Conservation (phyloP, 257 asterid genomes). For the Solanum medicagineum region DNA sequence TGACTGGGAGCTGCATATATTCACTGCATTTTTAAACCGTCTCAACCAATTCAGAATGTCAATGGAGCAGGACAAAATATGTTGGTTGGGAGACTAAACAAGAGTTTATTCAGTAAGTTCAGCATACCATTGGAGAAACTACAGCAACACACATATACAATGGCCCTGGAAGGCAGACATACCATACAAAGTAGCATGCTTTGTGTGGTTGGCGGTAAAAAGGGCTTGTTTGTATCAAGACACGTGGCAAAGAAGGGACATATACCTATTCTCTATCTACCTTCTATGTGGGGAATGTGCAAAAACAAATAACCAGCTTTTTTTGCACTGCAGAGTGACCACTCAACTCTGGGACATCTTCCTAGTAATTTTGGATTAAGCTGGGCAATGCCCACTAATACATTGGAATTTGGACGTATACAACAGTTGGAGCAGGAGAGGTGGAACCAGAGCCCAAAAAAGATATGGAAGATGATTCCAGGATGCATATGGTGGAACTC, state of each 20-base stretch:
- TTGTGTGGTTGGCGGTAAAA: not conserved
- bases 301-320: not conserved
- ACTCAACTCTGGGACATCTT: not conserved
- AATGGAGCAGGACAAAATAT: not conserved
- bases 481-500: too few species aligned
- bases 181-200: not conserved
- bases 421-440: too few species aligned
- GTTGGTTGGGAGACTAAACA: not conserved
- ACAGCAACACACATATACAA: not conserved
- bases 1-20: not conserved
- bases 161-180: not conserved
- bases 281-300: not conserved
- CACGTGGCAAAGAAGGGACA: not conserved
- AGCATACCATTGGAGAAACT: not conserved
- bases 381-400: too few species aligned
- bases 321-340: not conserved
- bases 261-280: not conserved
- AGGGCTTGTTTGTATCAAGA: not conserved
- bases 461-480: too few species aligned
- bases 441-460: too few species aligned
- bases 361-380: too few species aligned
- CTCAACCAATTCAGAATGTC: not conserved
- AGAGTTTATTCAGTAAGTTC: not conserved
- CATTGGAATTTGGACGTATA: too few species aligned
- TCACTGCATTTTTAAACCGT: not conserved